Evolutionary conservation across 495 filamentous ascomycete genomes (phyloP).

Genomic region (Penicillium argentinense): DNA sequence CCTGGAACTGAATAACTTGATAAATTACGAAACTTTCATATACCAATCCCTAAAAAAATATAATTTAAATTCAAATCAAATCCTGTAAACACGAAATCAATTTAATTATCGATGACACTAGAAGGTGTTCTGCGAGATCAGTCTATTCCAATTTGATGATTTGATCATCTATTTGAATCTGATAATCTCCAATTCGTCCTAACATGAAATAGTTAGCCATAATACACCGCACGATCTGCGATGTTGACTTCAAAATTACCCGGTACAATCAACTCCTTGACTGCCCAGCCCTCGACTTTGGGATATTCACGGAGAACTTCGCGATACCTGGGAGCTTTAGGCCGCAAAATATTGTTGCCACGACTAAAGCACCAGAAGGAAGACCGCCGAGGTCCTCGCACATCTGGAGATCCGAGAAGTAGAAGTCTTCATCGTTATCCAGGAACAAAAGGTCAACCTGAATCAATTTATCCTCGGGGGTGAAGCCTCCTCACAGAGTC

Average conservation of each 20-base stretch:
- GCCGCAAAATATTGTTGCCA: slow-evolving; percentile 22
- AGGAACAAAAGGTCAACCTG: slow-evolving; percentile 17
- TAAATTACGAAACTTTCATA: too few species aligned
- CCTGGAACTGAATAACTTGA: too few species aligned
- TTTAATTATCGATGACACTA: too few species aligned
- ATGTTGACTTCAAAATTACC: slow-evolving; percentile 15
- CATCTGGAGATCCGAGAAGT: slow-evolving; percentile 13
- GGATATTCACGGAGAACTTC: slow-evolving; percentile 14
- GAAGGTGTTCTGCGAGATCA: too few species aligned
- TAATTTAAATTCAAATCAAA: too few species aligned
- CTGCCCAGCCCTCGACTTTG: slow-evolving; percentile 18
- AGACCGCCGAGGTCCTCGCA: slow-evolving; percentile 9
- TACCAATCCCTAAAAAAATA: too few species aligned
- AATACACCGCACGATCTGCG: background rate
- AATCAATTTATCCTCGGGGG: background rate
- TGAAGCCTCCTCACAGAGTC: slow-evolving; percentile 8
- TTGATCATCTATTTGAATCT: slow-evolving; percentile 10
- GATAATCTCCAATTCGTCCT: slow-evolving; percentile 20
- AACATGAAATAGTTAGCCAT: background rate
- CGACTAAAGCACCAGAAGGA: slow-evolving; percentile 6
- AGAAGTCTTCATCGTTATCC: slow-evolving; percentile 18
- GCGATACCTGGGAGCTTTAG: slow-evolving; percentile 18
- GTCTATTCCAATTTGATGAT: too few species aligned
- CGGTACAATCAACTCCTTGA: slow-evolving; percentile 17
- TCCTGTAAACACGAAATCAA: too few species aligned